Conservation (phyloP, 371 early-diverging fungal genomes). For the Zopfochytrium polystomum region DNA sequence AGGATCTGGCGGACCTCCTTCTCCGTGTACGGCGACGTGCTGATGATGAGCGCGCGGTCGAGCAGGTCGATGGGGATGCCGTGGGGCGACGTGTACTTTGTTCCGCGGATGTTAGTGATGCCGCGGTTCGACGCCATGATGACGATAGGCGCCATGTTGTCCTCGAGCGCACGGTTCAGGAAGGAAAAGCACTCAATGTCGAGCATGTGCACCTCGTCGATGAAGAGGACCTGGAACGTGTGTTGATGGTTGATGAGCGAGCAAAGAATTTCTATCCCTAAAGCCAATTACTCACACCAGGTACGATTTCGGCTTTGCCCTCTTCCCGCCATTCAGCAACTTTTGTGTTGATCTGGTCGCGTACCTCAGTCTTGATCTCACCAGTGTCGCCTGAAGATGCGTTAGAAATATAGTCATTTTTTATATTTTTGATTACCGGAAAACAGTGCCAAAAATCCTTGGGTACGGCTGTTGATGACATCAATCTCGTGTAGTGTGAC, state of each 20-base stretch:
- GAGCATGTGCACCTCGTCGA: slow-evolving; percentile 99
- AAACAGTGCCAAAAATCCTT: slow-evolving; percentile 95
- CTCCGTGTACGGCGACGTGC: slow-evolving; percentile 80
- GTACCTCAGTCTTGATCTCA: slow-evolving; percentile 95
- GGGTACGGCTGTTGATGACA: slow-evolving; percentile 97
- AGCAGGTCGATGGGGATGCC: slow-evolving; percentile 97
- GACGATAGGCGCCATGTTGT: slow-evolving; percentile 92
- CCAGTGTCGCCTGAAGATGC: slow-evolving; percentile 78
- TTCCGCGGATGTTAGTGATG: slow-evolving; percentile 90
- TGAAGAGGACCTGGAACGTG: slow-evolving; percentile 76
- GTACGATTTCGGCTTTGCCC: slow-evolving; percentile 96
- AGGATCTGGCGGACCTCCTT: slow-evolving; percentile 90
- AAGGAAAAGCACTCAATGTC: slow-evolving; percentile 99
- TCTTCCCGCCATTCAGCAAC: slow-evolving; percentile 98
- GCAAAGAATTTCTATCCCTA: too few relatives aligned
- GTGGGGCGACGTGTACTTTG: slow-evolving; percentile 88
- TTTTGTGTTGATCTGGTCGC: slow-evolving; percentile 97
- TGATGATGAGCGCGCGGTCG: slow-evolving; percentile 91
- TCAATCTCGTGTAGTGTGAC: slow-evolving; percentile 99
- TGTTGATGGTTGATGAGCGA: too few relatives aligned
- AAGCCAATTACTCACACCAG: slow-evolving; percentile 91
- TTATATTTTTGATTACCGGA: slow-evolving; percentile 55
- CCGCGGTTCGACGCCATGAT: slow-evolving; percentile 98
- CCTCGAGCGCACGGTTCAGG: slow-evolving; percentile 95
- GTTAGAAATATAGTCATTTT: not conserved